Base-by-base conservation (phyloP, 148 eudicot species). In the Amaranthus hypochondriacus region DNA sequence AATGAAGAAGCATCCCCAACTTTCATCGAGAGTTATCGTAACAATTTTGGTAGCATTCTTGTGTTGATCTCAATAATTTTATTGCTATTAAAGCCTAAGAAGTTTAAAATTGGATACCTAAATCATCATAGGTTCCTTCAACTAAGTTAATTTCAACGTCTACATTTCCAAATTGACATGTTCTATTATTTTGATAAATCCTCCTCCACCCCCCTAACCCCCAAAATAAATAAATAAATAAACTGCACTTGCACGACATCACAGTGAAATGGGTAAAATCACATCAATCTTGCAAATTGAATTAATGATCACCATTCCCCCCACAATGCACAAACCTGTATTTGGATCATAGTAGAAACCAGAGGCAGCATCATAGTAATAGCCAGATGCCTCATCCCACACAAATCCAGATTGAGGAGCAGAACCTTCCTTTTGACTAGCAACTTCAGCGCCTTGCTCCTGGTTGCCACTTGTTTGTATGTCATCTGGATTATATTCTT, bases 321-420 rank as follows among this genome's bases (percentile, higher is more conserved):
- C 39, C 39, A 18, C 39, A 44, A 61, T 69, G 48, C 13, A 72
- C 64, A 77, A 50, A 91, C 98, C 98, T 84, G 98, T 87, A 83
- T 92, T 95, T 71, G 93, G 81, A 84, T 95, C 98, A 75, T 95
- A 95, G 78, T 95, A 95, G 82, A 95, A 95, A 15, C 97, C 98
- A 82, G 97, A 95, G 73, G 92, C 76, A 74, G 96, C 93, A 85
- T 95, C 98, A 77, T 89, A 95, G 78, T 95, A 95, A 74, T 95
- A 92, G 73, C 98, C 98, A 69, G 98, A 95, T 48, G 96, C 90
- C 82, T 92, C 98, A 85, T 95, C 97, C 98, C 98, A 95, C 70
- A 95, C 96, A 76, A 95, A 95, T 15, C 98, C 98, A 77, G 97
- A 87, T 77, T 90, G 96, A 6, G 97, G 96, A 77, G 90, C 97